Percentiles rank a stretch among this genome's conserved stretches.
phyloP scores from a whole-genome alignment of 176 grass and related monocot genomes.

The Zea luxurians region DNA sequence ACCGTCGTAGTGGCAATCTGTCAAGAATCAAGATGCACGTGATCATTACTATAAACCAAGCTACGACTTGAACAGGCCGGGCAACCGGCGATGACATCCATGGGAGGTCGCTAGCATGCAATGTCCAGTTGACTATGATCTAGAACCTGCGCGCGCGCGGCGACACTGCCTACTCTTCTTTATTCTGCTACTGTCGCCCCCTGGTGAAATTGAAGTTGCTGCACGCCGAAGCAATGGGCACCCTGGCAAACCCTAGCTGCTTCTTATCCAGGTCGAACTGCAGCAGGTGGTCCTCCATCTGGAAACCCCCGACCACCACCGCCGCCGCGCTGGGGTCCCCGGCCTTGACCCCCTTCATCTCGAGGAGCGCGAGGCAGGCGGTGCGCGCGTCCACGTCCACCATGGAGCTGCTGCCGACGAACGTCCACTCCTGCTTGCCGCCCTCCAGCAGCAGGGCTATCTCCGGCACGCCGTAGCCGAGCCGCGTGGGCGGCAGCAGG shows the following conservation, averaged over 20 bases:
- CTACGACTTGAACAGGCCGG: too few relatives aligned
- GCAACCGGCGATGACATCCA: too few relatives aligned
- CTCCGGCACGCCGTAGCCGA: slow-evolving; percentile 26
- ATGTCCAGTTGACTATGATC: too few relatives aligned
- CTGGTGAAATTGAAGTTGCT: slow-evolving; percentile 16
- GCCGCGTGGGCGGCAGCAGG: slow-evolving; percentile 1
- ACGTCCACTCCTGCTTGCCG: slow-evolving; percentile 21
- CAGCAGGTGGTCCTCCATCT: slow-evolving; percentile 55
- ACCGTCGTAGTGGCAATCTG: too few relatives aligned
- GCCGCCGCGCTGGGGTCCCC: slow-evolving; percentile 31
- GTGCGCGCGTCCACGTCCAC: not conserved
- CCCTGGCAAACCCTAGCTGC: slow-evolving; percentile 21
- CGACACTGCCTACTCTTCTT: too few relatives aligned
- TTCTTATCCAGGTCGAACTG: slow-evolving; percentile 52
- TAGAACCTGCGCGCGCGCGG: too few relatives aligned
- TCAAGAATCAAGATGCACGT: too few relatives aligned
- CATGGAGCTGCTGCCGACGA: slow-evolving; percentile 30
- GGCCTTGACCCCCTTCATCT: slow-evolving; percentile 1
- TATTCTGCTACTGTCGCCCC: too few relatives aligned
- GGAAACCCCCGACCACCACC: slow-evolving; percentile 44
- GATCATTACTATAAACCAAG: too few relatives aligned
- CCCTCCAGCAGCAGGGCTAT: slow-evolving; percentile 20
- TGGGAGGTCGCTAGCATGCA: too few relatives aligned
- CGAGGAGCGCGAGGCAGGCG: slow-evolving; percentile 31
- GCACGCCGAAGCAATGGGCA: not conserved